Conservation (phyloP, 805 yeast species). For the Wickerhamomyces subpelliculosus region DNA sequence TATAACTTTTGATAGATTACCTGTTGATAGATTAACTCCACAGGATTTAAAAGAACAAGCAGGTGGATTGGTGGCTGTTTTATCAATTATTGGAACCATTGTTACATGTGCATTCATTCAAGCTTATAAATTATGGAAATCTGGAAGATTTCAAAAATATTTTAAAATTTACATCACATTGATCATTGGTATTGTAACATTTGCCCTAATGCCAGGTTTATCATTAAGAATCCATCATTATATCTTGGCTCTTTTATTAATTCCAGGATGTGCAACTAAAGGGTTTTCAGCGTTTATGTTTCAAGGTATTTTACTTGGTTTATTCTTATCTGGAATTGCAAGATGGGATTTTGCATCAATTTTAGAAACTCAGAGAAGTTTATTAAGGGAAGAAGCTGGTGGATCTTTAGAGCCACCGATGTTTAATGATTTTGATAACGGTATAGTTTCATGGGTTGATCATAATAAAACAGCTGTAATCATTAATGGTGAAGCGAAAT, state of each 20-base stretch:
- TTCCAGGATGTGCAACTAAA: slow-evolving; percentile 79
- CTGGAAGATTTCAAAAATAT: slow-evolving; percentile 60
- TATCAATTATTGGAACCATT: slow-evolving; percentile 41
- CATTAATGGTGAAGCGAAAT: slow-evolving; percentile 15
- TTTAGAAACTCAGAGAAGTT: slow-evolving; percentile 63
- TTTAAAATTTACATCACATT: slow-evolving; percentile 45
- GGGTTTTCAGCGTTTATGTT: slow-evolving; percentile 65
- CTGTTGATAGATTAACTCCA: slow-evolving; percentile 76
- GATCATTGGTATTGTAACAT: slow-evolving; percentile 33
- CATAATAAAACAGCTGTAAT: slow-evolving; percentile 8
- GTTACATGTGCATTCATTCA: slow-evolving; percentile 59
- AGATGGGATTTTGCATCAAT: slow-evolving; percentile 93
- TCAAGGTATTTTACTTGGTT: slow-evolving; percentile 81
- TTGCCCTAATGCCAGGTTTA: slow-evolving; percentile 55
- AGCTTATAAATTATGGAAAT: slow-evolving; percentile 72
- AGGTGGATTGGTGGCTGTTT: slow-evolving; percentile 65
- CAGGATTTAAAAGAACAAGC: slow-evolving; percentile 68
- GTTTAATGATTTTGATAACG: slow-evolving; percentile 22
- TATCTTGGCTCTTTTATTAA: slow-evolving; percentile 64
- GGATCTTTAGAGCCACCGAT: slow-evolving; percentile 43
- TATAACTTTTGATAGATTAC: slow-evolving; percentile 80
- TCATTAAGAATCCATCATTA: slow-evolving; percentile 78
- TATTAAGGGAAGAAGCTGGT: slow-evolving; percentile 70
- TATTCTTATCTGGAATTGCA: slow-evolving; percentile 76
- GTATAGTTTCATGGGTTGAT: slow-evolving; percentile 23